Conservation (phyloP, 2,329 filamentous ascomycete species). For the Penicillium sclerotiorum region DNA sequence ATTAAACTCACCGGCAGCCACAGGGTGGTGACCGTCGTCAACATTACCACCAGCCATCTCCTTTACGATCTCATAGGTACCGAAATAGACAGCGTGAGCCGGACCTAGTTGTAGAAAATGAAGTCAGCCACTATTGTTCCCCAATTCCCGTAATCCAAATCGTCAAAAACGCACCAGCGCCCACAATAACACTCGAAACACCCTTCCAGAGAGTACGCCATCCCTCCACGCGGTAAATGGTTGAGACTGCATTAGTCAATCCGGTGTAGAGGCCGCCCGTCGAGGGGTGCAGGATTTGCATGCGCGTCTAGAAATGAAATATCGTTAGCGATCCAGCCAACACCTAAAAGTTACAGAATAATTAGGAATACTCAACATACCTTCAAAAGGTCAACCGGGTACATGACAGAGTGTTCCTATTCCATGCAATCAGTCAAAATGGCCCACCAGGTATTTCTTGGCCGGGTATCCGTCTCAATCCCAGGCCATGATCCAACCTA, state of each 20-base stretch:
- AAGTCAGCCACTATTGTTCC: constrained; percentile 23
- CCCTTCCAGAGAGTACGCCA: constrained; percentile 92
- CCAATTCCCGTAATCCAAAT: not conserved
- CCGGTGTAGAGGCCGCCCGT: constrained; percentile 82
- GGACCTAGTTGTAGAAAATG: constrained; percentile 63
- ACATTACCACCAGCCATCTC: constrained; percentile 92
- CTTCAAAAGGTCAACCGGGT: constrained; percentile 97
- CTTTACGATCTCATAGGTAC: constrained; percentile 96
- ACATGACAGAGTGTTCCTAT: constrained; percentile 98
- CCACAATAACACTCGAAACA: constrained; percentile 92
- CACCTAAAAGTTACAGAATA: constrained; percentile 3
- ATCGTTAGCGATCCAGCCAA: constrained; percentile 12
- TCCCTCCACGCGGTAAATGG: constrained; percentile 88
- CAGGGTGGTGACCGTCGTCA: constrained; percentile 79
- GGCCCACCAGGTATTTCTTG: too few relatives aligned
- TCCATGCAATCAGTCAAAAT: constrained; percentile 3
- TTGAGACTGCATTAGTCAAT: constrained; percentile 87
- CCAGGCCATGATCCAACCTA: constrained; percentile 59
- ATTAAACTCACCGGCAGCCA: constrained; percentile 72
- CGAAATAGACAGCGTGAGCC: constrained; percentile 97
- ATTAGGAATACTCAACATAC: constrained; percentile 52
- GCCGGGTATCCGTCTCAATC: too few relatives aligned
- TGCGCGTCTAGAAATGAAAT: constrained; percentile 72
- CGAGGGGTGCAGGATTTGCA: constrained; percentile 91
- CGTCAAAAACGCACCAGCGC: constrained; percentile 69